phyloP scores from a whole-genome alignment of 345 rosid genomes.

The Balakata baccata region DNA sequence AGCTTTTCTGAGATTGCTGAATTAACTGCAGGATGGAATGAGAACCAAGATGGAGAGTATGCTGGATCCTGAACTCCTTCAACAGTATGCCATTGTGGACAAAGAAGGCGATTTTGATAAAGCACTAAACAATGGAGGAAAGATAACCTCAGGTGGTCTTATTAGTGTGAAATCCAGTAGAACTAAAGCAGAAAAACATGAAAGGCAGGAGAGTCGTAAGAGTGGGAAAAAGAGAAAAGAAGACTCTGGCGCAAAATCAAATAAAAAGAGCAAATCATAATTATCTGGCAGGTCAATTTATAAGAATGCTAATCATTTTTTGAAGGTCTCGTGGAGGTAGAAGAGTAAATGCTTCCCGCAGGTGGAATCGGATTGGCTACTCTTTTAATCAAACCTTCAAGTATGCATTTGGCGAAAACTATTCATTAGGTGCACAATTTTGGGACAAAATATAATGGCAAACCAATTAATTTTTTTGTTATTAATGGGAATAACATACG shows the following conservation, averaged over 20 bases:
- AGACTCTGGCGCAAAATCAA: conserved; percentile 38
- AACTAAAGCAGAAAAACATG: conserved; percentile 35
- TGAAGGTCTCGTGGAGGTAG: neutral
- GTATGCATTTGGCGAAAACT: neutral
- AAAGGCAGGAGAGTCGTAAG: conserved; percentile 40
- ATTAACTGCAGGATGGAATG: conserved; percentile 56
- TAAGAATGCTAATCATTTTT: neutral
- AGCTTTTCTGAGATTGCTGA: conserved; percentile 5
- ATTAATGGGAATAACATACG: too few species aligned
- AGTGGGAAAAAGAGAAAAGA: conserved; percentile 58
- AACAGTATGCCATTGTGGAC: conserved; percentile 60
- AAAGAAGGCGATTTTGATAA: conserved; percentile 59
- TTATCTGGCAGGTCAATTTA: neutral
- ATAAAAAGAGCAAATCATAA: conserved; percentile 55
- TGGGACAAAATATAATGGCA: too few species aligned
- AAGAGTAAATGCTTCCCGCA: neutral
- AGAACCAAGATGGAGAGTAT: conserved; percentile 49
- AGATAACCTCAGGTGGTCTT: conserved; percentile 54
- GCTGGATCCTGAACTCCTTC: conserved; percentile 60
- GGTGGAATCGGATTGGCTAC: neutral
- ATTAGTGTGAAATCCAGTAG: conserved; percentile 59
- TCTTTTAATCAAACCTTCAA: too few species aligned
- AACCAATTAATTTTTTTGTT: too few species aligned
- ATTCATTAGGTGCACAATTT: neutral
- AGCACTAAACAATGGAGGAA: conserved; percentile 59